Evolutionary conservation across 176 grass and related monocot genomes (phyloP), one percentile per base, ranked within the genome.

Genomic region (Triticum turgidum): DNA sequence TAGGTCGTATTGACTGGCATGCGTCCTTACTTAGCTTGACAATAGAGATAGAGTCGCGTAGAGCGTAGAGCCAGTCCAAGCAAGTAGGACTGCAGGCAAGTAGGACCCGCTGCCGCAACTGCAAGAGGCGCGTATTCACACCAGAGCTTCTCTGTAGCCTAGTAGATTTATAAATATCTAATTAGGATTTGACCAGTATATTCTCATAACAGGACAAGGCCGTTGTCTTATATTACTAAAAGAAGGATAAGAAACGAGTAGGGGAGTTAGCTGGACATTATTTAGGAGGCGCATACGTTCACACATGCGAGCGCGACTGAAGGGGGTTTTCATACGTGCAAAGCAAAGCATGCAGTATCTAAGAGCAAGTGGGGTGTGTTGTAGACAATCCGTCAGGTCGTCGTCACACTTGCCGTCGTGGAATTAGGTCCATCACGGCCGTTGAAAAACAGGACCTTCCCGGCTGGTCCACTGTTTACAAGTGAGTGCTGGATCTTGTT

Each of bases 401-500:
- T 73, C 56, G 73, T 87, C 84, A 90, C 49, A 15, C 65, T 5
- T 25, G 25, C 9, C 20, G 9, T 17, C 61, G 83, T 11, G 66
- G 9, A 45, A 34, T 22, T 76, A 70, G 51, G n/a, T 65, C 27
- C 35, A 39, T 72, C 8, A 13, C 71, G 27, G 64, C 71, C 39
- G 15, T 35, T 51, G 1, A 29, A 37, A 7, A 27, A 73, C 11
- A 76, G 20, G 20, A 2, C 45, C 13, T 37, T 77, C 61, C 69
- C 45, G 1, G 1, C 9, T 9, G 41, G 18, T 27, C 32, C 54
- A 14, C 30, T 13, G 52, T 42, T 87, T 67, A 35, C 52, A 54
- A 29, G 18, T 66, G 15, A 84, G 44, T 75, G 80, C 61, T 37
- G 62, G 65, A 84, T 87, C 68, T 80, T 29, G 35, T 33, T 68